phyloP scores from a whole-genome alignment of 352 stramenopile species.

The Phytophthora sp. region DNA sequence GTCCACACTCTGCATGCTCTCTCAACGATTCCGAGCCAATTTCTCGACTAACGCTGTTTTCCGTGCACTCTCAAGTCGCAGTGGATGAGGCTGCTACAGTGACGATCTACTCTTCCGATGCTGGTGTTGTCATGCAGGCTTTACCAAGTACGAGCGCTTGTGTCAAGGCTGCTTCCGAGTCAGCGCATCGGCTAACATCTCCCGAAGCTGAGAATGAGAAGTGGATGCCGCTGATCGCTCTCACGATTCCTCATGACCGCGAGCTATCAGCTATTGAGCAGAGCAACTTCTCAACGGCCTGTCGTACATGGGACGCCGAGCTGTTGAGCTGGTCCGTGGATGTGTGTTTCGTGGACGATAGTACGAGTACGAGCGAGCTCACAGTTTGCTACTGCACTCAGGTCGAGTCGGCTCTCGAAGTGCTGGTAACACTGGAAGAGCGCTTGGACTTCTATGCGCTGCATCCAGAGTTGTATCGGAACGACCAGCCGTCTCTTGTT shows the following conservation, averaged over 20 bases:
- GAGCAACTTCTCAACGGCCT: constrained; percentile 68
- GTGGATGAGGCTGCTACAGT: constrained; percentile 28
- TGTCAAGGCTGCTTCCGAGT: constrained; percentile 37
- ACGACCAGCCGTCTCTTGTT: constrained; percentile 64
- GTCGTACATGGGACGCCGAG: constrained; percentile 56
- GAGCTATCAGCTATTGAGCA: constrained; percentile 51
- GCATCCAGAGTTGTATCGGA: constrained; percentile 59
- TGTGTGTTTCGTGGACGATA: constrained; percentile 68
- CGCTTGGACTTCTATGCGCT: constrained; percentile 68
- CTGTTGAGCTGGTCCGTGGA: constrained; percentile 46
- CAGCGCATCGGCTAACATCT: constrained; percentile 7
- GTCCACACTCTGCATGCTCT: constrained; percentile 50
- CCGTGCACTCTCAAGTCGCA: constrained; percentile 47
- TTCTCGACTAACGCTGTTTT: constrained; percentile 51
- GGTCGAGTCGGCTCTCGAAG: constrained; percentile 65
- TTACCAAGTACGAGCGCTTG: constrained; percentile 48
- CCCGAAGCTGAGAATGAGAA: constrained; percentile 2
- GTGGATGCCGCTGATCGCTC: constrained; percentile 50
- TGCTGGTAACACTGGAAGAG: constrained; percentile 71
- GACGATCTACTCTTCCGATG: constrained; percentile 12
- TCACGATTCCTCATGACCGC: constrained; percentile 59
- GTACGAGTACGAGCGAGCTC: constrained; percentile 35
- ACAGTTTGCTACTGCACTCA: constrained; percentile 73
- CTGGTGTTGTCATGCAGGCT: constrained; percentile 35
- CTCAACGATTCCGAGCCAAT: constrained; percentile 50